A percentile compares a stretch with the other conserved stretches of the same genome.
Conservation (phyloP, 192 early-diverging fungal species). For the Umbelopsis sp. region DNA sequence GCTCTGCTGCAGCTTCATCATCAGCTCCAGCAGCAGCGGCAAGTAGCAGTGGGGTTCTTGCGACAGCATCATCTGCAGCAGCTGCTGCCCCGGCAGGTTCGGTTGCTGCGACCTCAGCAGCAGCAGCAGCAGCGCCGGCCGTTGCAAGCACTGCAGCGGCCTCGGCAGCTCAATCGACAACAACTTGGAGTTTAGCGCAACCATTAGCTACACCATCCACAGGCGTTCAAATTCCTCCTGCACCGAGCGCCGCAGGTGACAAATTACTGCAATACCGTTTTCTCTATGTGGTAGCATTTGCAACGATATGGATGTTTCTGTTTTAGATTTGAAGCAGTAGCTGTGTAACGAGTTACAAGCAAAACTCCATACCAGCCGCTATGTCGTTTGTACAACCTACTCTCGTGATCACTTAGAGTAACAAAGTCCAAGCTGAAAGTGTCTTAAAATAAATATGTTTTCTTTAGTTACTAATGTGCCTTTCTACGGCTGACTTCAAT, state of each 20-base stretch:
- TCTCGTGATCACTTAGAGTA: too few relatives aligned
- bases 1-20: background rate
- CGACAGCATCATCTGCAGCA: background rate
- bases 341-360: too few relatives aligned
- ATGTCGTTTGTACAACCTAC: too few relatives aligned
- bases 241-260: background rate
- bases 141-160: background rate
- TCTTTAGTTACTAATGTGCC: too few relatives aligned
- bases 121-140: background rate
- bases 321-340: background rate
- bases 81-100: background rate
- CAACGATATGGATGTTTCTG: background rate
- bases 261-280: background rate
- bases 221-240: background rate
- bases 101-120: background rate
- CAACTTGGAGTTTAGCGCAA: constrained; percentile 14
- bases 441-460: too few relatives aligned
- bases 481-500: too few relatives aligned
- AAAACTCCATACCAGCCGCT: too few relatives aligned
- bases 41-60: background rate
- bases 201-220: constrained; percentile 1
- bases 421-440: too few relatives aligned
- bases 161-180: background rate
- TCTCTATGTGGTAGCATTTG: background rate
- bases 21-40: background rate